Evolutionary conservation across 2,329 filamentous ascomycete genomes (phyloP), one percentile per base, ranked within the genome.

Genomic region (Ceratocystis lukuohia): DNA sequence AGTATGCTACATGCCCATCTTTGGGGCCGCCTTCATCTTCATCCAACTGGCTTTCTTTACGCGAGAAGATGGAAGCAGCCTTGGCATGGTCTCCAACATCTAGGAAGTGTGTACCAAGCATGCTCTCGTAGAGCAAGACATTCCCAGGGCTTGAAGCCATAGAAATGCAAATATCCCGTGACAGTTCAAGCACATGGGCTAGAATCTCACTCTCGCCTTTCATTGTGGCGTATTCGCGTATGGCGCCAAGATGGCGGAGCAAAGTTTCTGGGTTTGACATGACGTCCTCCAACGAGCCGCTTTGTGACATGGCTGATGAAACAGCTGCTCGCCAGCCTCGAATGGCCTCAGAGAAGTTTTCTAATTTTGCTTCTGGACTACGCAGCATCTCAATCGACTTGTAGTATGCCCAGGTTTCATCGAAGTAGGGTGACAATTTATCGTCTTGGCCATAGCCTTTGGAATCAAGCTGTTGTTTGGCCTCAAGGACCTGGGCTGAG

Each of bases 71-170:
- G 68, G 77, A 74, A 48, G 79, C 78, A 0, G 82, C 82, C 69
- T 80, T 80, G 0, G 74, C 70, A 57, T 78, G 80, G 61, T 79
- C 78, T 3, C 83, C 83, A n/a, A 82, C 76, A 37, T 75, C 78
- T 20, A 82, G 75, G 69, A 84, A 81, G 57, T 84, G 82, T 2
- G 80, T 74, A 3, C 80, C 82, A 2, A 85, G 75, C 5, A 77
- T 74, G 22, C 78, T 78, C 48, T 79, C 77, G 68, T 79, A 77
- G 15, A 76, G 72, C 44, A 84, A 71, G n/a, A 79, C 71, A 2
- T 76, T 73, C 61, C 80, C 71, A 70, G 7, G 70, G 44, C 67
- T 57, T 25, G 64, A 61, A 72, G 5, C 74, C 71, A 61, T 71
- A 68, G 20, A 72, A 72, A 17, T 74, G 71, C 6, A 73, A 5